Conservation (phyloP, 495 filamentous ascomycete genomes). For the Penicillium lagena region DNA sequence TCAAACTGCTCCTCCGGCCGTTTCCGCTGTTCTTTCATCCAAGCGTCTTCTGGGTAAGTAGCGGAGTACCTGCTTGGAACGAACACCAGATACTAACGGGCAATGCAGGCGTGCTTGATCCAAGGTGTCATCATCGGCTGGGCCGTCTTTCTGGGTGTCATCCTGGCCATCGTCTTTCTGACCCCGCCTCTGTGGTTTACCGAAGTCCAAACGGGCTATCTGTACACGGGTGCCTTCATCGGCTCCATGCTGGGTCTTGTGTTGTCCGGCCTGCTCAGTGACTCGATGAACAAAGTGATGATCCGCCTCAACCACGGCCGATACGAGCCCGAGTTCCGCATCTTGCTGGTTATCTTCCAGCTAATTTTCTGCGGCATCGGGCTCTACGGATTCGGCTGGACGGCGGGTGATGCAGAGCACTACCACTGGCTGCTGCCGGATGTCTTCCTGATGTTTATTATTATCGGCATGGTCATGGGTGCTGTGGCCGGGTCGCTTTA, state of each 20-base stretch:
- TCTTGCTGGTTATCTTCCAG: constrained; percentile 76
- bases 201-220: constrained; percentile 78
- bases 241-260: constrained; percentile 75
- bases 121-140: constrained; percentile 90
- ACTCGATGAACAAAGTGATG: constrained; percentile 63
- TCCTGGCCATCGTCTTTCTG: constrained; percentile 76
- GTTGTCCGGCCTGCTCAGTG: constrained; percentile 65
- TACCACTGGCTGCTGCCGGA: constrained; percentile 71
- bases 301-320: constrained; percentile 70
- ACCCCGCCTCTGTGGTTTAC: constrained; percentile 73
- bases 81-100: constrained; percentile 1
- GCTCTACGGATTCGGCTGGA: constrained; percentile 77
- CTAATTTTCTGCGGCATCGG: constrained; percentile 72
- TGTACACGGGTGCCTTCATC: constrained; percentile 82
- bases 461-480: constrained; percentile 86
- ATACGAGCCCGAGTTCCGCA: constrained; percentile 88
- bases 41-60: constrained; percentile 67
- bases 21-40: constrained; percentile 71
- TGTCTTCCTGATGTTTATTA: constrained; percentile 69
- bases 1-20: constrained; percentile 54
- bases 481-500: constrained; percentile 84
- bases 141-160: constrained; percentile 89
- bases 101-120: constrained; percentile 62
- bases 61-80: background rate
- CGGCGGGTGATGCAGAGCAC: constrained; percentile 45